Conservation (phyloP, 2,329 filamentous ascomycete genomes). For the Teratosphaeria epicoccoides region DNA sequence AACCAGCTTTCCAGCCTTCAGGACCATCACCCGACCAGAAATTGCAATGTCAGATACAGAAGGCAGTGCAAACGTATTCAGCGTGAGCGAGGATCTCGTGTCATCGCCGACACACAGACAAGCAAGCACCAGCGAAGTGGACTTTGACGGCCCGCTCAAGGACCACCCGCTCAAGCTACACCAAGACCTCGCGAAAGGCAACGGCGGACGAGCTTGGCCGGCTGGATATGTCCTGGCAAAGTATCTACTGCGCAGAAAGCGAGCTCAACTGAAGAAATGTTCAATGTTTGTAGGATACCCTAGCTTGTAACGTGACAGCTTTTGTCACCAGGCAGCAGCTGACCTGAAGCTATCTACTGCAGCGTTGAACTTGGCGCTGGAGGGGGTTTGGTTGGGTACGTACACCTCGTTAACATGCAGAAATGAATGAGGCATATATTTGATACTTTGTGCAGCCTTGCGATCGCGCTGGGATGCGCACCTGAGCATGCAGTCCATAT, state of each 20-base stretch:
- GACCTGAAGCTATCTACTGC: conserved; percentile 10
- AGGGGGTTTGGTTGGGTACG: conserved; percentile 66
- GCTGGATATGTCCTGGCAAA: conserved; percentile 80
- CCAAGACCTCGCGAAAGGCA: conserved; percentile 78
- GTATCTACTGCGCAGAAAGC: conserved; percentile 70
- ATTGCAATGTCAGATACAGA: neutral
- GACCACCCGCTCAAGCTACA: conserved; percentile 56
- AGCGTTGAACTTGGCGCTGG: conserved; percentile 89
- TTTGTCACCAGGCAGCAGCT: neutral
- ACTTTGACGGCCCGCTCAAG: conserved; percentile 64
- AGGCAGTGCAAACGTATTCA: conserved; percentile 16
- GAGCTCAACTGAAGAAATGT: conserved; percentile 50
- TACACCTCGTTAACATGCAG: neutral
- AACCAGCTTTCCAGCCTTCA: no score
- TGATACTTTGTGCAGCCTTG: conserved; percentile 33
- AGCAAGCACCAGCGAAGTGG: conserved; percentile 41
- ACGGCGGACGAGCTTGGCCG: conserved; percentile 89
- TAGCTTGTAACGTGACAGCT: neutral
- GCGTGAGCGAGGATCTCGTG: conserved; percentile 46
- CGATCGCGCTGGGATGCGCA: conserved; percentile 46
- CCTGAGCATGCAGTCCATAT: conserved; percentile 55
- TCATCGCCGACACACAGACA: conserved; percentile 42
- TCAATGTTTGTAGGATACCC: conserved; percentile 53
- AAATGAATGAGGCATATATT: neutral
- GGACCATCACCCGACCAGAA: neutral